phyloP scores from a whole-genome alignment of 352 stramenopile species.

The Phytophthora citricola region DNA sequence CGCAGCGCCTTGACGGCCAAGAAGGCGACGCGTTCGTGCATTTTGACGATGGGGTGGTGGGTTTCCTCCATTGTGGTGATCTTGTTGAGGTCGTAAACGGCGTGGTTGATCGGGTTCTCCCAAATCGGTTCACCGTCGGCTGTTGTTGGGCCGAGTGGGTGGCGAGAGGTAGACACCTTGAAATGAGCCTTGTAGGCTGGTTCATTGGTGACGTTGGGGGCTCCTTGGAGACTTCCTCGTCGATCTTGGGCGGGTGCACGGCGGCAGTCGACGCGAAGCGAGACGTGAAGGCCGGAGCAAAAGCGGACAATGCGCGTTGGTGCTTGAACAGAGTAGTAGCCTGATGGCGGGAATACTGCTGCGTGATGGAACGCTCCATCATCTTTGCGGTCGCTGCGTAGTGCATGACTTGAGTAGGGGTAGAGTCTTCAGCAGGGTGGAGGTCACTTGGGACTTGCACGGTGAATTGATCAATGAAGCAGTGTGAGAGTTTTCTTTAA shows the following conservation, averaged over 20 bases:
- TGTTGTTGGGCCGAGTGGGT: neutral
- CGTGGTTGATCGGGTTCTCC: slow-evolving; percentile 51
- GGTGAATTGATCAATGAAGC: slow-evolving; percentile 22
- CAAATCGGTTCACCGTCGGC: slow-evolving; percentile 37
- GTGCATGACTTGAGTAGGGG: slow-evolving; percentile 8
- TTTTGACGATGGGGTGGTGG: slow-evolving; percentile 42
- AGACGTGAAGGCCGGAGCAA: neutral
- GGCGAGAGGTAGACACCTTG: slow-evolving; percentile 14
- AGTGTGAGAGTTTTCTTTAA: neutral
- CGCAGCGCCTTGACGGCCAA: slow-evolving; percentile 54
- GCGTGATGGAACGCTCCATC: slow-evolving; percentile 20
- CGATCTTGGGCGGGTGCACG: neutral
- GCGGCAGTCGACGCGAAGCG: slow-evolving; percentile 21
- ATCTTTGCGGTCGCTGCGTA: slow-evolving; percentile 12
- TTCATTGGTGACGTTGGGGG: slow-evolving; percentile 21
- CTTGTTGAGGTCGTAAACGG: slow-evolving; percentile 52
- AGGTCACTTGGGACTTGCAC: slow-evolving; percentile 8
- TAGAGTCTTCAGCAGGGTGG: neutral
- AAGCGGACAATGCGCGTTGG: neutral
- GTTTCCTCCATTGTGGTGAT: slow-evolving; percentile 43
- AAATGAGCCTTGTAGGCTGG: slow-evolving; percentile 30
- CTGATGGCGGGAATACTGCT: slow-evolving; percentile 2
- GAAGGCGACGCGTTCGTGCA: slow-evolving; percentile 47
- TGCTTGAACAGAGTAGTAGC: slow-evolving; percentile 11
- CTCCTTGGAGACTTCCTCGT: neutral